Base-by-base conservation (phyloP, 83 land plant genomes). In the Picea abies region DNA sequence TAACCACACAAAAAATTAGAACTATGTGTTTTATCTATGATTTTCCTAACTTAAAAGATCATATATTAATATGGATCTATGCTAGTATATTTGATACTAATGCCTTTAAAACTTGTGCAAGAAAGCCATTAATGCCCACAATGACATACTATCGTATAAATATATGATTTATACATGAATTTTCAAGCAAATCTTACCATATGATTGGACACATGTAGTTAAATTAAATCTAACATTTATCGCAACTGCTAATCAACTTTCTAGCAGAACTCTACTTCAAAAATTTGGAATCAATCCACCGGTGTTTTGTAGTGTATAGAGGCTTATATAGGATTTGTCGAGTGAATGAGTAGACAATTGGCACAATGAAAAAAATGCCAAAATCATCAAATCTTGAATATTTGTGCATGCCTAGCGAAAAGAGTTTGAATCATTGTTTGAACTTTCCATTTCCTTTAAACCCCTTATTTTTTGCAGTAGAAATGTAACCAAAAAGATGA, bases 381-480 rank as follows among this genome's bases (percentile, higher is more conserved):
- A 20, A 19, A 39, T 22, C 22, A 39, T 8, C 0, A 52, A 0
- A 71, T 7, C 17, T 71, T 15, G n/a, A 14, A 20, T 69, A 35
- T 69, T 12, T 65, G 2, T 56, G 8, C 79, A 47, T 22, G 19
- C 23, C 68, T 47, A 47, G 22, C 52, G 15, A 5, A 0, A 78
- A 60, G 3, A 60, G 1, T 78, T 64, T 32, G 7, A 58, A 3
- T 60, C 80, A 60, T 20, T 78, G 23, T 78, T 41, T 23, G 64
- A 78, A 29, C 80, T 78, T 60, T 58, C 64, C 41, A 60, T 78
- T 3, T 17, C 80, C 80, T 60, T 78, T 64, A 78, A 25, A 25
- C 80, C 80, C 62, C 64, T 58, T 29, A 64, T 64, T 60, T 78
- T 78, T 64, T 78, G 19, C 64, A 26, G 41, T 78, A 26, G 11